Evolutionary conservation across 2,329 filamentous ascomycete species (phyloP).

Genomic region (Cytospora mali): DNA sequence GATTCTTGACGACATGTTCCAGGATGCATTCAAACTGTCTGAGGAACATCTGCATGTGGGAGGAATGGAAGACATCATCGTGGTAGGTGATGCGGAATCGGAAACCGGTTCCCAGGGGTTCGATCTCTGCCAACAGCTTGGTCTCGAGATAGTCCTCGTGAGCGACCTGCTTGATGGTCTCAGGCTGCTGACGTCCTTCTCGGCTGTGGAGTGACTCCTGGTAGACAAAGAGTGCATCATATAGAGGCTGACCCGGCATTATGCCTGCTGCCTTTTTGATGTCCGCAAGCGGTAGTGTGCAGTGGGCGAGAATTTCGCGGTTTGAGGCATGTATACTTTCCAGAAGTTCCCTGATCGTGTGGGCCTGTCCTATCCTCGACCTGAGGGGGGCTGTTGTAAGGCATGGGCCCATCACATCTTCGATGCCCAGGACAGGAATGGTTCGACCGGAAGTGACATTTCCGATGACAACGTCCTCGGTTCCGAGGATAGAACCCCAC

Average conservation of each 20-base stretch:
- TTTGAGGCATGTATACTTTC: slow-evolving; percentile 66
- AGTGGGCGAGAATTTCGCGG: slow-evolving; percentile 65
- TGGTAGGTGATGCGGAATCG: slow-evolving; percentile 52
- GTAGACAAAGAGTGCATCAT: slow-evolving; percentile 81
- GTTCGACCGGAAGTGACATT: slow-evolving; percentile 82
- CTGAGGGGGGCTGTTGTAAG: slow-evolving; percentile 75
- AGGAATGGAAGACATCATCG: slow-evolving; percentile 50
- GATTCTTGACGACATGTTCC: slow-evolving; percentile 34
- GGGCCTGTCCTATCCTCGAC: slow-evolving; percentile 56
- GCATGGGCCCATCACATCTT: slow-evolving; percentile 77
- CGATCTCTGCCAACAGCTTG: slow-evolving; percentile 73
- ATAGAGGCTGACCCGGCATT: slow-evolving; percentile 60
- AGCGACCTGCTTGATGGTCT: slow-evolving; percentile 54
- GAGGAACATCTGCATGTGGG: slow-evolving; percentile 59
- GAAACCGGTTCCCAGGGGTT: slow-evolving; percentile 56
- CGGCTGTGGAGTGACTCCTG: slow-evolving; percentile 67
- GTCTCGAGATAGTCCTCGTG: slow-evolving; percentile 77
- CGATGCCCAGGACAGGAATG: slow-evolving; percentile 69
- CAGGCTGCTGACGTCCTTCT: slow-evolving; percentile 11
- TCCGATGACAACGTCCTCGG: slow-evolving; percentile 70
- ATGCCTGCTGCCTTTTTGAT: slow-evolving; percentile 66
- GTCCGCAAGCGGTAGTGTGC: slow-evolving; percentile 64
- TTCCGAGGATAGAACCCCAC: slow-evolving; percentile 65
- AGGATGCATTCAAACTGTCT: slow-evolving; percentile 62
- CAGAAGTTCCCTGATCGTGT: slow-evolving; percentile 62